Conservation (phyloP, 2,329 filamentous ascomycete species). For the Leptographium flavum region DNA sequence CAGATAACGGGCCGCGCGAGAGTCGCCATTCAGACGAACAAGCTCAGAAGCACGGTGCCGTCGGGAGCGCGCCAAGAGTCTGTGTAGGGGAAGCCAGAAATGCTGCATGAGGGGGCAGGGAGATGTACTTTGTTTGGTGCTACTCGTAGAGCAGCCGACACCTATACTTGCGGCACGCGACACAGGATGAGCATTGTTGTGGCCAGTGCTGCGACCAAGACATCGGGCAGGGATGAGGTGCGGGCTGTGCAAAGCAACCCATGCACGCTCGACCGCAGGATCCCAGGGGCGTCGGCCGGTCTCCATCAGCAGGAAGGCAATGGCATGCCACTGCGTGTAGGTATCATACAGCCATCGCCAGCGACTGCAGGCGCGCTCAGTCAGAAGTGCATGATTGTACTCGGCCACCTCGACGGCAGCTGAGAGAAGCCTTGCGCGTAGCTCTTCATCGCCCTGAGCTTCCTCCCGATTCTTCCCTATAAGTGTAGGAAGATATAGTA, state of each 20-base stretch:
- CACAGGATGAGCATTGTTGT: background rate
- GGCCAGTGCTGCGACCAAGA: background rate
- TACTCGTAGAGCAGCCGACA: too few relatives aligned
- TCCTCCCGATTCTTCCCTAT: constrained; percentile 12
- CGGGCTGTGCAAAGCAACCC: constrained; percentile 29
- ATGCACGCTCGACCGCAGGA: constrained; percentile 29
- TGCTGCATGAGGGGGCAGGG: constrained; percentile 12
- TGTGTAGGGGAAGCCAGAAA: constrained; percentile 27
- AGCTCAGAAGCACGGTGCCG: constrained; percentile 23
- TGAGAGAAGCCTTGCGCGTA: constrained; percentile 30
- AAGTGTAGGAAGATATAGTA: constrained; percentile 63
- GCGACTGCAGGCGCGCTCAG: constrained; percentile 29
- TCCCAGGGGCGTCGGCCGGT: constrained; percentile 30
- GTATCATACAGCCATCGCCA: constrained; percentile 46
- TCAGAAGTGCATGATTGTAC: constrained; percentile 37
- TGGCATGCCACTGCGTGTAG: constrained; percentile 43
- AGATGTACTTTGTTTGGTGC: too few relatives aligned
- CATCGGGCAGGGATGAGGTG: constrained; percentile 23
- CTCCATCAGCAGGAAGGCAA: constrained; percentile 40
- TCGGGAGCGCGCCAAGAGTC: constrained; percentile 23
- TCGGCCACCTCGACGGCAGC: constrained; percentile 39
- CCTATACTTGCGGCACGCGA: constrained; percentile 10
- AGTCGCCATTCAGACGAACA: constrained; percentile 17
- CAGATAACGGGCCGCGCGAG: constrained; percentile 13
- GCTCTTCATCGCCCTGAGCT: constrained; percentile 11